These are phyloP conservation scores for Plasmodium knowlesi DNA, from an alignment of 169 alveolate genomes.

Conservation along the genomic window DNA sequence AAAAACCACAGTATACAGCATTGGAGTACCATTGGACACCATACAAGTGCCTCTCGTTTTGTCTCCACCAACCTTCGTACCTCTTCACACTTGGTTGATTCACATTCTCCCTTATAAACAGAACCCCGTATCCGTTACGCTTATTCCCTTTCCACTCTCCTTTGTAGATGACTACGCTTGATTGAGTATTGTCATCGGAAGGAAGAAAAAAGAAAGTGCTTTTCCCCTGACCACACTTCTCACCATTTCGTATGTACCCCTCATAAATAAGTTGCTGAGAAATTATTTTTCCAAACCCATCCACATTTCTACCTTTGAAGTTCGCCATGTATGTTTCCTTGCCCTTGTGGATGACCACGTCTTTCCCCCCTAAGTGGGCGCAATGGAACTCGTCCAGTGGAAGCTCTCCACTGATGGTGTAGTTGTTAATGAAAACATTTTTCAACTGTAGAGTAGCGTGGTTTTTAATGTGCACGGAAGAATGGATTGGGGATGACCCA, in stretches of 20 bases:
- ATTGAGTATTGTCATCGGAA: neutral
- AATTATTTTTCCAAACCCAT: slow-evolving; percentile 31
- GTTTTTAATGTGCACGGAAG: slow-evolving; percentile 9
- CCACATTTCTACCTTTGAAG: slow-evolving; percentile 14
- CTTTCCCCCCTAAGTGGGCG: slow-evolving; percentile 1
- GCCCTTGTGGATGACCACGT: neutral
- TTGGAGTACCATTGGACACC: slow-evolving; percentile 34
- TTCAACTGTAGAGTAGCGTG: neutral
- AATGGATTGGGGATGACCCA: neutral
- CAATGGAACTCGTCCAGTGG: slow-evolving; percentile 8
- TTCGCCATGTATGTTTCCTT: neutral
- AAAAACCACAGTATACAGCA: slow-evolving; percentile 40
- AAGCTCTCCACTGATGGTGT: neutral
- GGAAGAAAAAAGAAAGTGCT: neutral
- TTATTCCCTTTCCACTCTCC: slow-evolving; percentile 39
- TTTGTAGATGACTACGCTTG: neutral
- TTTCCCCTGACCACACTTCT: neutral
- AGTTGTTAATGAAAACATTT: slow-evolving; percentile 11
- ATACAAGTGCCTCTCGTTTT: slow-evolving; percentile 28
- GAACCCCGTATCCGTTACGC: slow-evolving; percentile 42
- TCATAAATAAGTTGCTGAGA: neutral
- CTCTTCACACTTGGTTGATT: neutral
- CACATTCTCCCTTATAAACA: neutral
- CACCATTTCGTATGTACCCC: slow-evolving; percentile 24
- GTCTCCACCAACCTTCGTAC: slow-evolving; percentile 43